Percentiles rank a stretch among this genome's conserved stretches.
These are phyloP conservation scores for Diplotaxis tenuifolia DNA, from an alignment of 345 rosid genomes.

Conservation along the genomic window DNA sequence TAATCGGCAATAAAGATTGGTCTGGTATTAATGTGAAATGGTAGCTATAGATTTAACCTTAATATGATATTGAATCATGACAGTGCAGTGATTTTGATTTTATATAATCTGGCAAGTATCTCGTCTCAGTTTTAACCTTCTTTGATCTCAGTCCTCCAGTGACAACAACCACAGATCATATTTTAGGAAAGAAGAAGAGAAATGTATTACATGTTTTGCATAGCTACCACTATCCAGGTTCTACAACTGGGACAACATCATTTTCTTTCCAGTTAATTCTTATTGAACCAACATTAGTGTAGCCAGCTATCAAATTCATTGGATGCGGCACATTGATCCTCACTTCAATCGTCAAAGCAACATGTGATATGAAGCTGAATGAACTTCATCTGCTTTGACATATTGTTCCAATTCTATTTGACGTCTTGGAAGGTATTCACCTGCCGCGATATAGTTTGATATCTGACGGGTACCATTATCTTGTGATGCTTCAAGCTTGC, in stretches of 20 bases:
- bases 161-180: no score
- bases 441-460: background rate
- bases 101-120: background rate
- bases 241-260: background rate
- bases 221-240: background rate
- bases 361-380: background rate
- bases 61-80: background rate
- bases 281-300: background rate
- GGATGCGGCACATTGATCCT: background rate
- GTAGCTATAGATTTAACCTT: background rate
- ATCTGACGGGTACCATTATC: background rate
- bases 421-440: background rate
- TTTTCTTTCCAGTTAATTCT: background rate
- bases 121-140: background rate
- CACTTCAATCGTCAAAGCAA: background rate
- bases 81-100: background rate
- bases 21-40: background rate
- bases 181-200: no score
- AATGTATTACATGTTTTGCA: no score
- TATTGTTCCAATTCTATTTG: background rate
- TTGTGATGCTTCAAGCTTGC: background rate
- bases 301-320: background rate
- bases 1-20: slow-evolving; percentile 8
- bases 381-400: background rate
- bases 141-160: background rate